These are phyloP conservation scores for Margaritispora aquatica DNA, from an alignment of 495 filamentous ascomycete species.

Conservation along the genomic window DNA sequence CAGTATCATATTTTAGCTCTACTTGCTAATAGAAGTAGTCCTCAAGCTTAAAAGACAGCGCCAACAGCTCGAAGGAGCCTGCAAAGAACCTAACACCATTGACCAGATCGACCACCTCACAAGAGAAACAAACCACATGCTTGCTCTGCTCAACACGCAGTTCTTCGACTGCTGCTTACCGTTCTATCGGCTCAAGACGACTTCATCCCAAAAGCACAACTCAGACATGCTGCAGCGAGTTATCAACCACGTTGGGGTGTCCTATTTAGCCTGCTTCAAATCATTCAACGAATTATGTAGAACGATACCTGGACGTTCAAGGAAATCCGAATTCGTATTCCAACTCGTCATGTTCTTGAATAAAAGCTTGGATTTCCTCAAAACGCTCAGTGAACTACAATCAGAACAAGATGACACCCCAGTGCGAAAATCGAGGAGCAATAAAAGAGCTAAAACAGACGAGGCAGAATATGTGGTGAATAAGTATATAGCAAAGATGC, in stretches of 20 bases:
- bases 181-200: conserved; percentile 1
- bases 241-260: conserved; percentile 13
- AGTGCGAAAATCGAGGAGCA: not conserved
- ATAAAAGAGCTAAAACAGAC: conserved; percentile 9
- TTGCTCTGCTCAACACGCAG: conserved; percentile 8
- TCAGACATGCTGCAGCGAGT: conserved; percentile 12
- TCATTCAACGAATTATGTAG: conserved; percentile 30
- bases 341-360: conserved; percentile 37
- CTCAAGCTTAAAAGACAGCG: not conserved
- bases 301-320: conserved; percentile 12
- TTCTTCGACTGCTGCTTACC: conserved; percentile 11
- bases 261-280: conserved; percentile 14
- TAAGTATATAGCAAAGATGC: conserved; percentile 8
- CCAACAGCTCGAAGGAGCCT: conserved; percentile 20
- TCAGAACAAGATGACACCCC: conserved; percentile 6
- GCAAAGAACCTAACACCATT: conserved; percentile 2
- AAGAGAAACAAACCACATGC: not conserved
- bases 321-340: conserved; percentile 30
- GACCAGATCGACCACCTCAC: conserved; percentile 8
- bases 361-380: conserved; percentile 29
- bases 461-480: conserved; percentile 16
- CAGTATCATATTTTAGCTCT: not conserved
- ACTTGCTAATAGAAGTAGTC: conserved; percentile 7
- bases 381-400: conserved; percentile 25
- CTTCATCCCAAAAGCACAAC: conserved; percentile 1